Conservation (phyloP, 2,329 filamentous ascomycete species). For the Ustulina deusta region DNA sequence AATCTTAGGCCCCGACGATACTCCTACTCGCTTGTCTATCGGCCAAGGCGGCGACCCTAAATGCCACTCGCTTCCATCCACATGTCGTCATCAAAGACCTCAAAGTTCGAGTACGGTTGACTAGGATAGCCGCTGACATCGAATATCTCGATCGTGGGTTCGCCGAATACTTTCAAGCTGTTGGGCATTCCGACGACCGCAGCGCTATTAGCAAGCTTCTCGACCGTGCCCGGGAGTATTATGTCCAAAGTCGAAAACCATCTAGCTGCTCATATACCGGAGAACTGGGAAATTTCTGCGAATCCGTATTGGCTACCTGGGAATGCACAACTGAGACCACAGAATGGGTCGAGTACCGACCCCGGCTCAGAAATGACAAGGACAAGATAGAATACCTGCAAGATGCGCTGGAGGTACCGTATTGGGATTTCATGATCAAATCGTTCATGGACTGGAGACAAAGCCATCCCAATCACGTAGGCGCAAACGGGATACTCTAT, state of each 20-base stretch:
- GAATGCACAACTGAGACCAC: background rate
- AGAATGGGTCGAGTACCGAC: background rate
- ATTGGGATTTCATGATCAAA: slow-evolving; percentile 16
- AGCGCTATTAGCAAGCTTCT: background rate
- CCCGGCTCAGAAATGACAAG: slow-evolving; percentile 1
- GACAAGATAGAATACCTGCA: slow-evolving; percentile 13
- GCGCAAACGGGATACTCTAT: slow-evolving; percentile 12
- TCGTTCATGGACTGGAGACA: slow-evolving; percentile 15
- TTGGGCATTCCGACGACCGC: background rate
- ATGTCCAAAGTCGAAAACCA: background rate
- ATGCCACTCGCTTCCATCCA: background rate
- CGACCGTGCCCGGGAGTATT: background rate
- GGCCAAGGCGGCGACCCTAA: background rate
- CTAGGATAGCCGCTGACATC: background rate
- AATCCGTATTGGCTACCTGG: background rate
- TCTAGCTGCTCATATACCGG: background rate
- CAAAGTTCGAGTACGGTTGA: background rate
- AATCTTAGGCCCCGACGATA: too few species aligned
- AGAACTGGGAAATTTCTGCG: background rate
- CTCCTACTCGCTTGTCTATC: too few species aligned
- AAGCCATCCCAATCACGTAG: slow-evolving; percentile 1
- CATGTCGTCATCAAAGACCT: background rate
- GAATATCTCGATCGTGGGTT: background rate
- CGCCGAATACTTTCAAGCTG: background rate
- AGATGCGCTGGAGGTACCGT: slow-evolving; percentile 12